Conservation (phyloP, 352 stramenopile genomes). For the Aphanomyces astaci region DNA sequence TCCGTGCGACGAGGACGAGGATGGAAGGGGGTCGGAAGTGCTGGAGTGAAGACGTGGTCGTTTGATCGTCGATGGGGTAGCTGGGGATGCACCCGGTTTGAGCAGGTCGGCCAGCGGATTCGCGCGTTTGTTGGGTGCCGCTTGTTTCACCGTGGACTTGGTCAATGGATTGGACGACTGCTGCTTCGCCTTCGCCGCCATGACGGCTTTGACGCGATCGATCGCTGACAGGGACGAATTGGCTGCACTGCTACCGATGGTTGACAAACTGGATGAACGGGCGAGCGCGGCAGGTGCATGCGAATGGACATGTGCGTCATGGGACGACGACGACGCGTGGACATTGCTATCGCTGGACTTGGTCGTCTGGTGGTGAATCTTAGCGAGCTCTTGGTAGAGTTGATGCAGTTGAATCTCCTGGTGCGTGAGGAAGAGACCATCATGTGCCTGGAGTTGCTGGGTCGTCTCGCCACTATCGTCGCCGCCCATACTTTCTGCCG, state of each 20-base stretch:
- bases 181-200: slow-evolving; percentile 59
- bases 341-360: neutral
- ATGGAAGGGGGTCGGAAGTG: slow-evolving; percentile 42
- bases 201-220: slow-evolving; percentile 65
- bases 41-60: slow-evolving; percentile 34
- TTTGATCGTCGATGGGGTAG: slow-evolving; percentile 39
- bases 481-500: neutral
- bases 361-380: neutral
- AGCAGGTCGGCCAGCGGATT: slow-evolving; percentile 75
- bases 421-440: slow-evolving; percentile 64
- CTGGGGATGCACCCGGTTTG: slow-evolving; percentile 24
- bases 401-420: slow-evolving; percentile 70
- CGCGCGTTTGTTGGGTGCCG: slow-evolving; percentile 49
- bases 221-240: slow-evolving; percentile 44
- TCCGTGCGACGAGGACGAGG: slow-evolving; percentile 27
- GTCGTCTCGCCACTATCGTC: slow-evolving; percentile 31
- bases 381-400: slow-evolving; percentile 44
- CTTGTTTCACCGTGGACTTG: slow-evolving; percentile 4
- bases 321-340: neutral
- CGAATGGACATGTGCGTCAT: slow-evolving; percentile 25
- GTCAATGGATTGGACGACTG: slow-evolving; percentile 19
- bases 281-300: slow-evolving; percentile 39
- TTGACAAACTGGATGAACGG: neutral
- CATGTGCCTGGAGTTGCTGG: slow-evolving; percentile 58
- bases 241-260: neutral